Conservation (phyloP, 2,329 filamentous ascomycete species). For the Sporothrix pallida region DNA sequence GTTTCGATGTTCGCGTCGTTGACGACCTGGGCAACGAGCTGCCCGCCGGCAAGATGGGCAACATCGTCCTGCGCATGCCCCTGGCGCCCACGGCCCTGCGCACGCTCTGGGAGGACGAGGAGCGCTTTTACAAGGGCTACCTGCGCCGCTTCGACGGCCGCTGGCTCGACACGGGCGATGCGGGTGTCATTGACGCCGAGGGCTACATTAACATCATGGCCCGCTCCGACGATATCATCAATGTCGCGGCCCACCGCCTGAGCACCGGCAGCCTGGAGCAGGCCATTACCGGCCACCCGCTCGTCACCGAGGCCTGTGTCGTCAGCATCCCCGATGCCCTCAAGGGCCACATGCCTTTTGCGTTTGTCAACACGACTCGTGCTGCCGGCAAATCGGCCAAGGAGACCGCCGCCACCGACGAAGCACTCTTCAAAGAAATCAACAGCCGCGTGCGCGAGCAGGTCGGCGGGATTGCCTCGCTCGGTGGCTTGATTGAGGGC, state of each 20-base stretch:
- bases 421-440: slow-evolving; percentile 62
- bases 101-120: slow-evolving; percentile 83
- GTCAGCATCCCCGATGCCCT: slow-evolving; percentile 83
- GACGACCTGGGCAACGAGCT: slow-evolving; percentile 79
- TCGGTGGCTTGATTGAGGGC: slow-evolving; percentile 86
- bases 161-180: slow-evolving; percentile 92
- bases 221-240: slow-evolving; percentile 82
- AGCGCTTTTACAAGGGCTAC: slow-evolving; percentile 84
- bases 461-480: slow-evolving; percentile 83
- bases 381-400: neutral
- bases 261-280: slow-evolving; percentile 91
- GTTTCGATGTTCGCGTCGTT: slow-evolving; percentile 85
- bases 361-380: slow-evolving; percentile 72
- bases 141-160: slow-evolving; percentile 78
- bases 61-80: slow-evolving; percentile 84
- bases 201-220: slow-evolving; percentile 70
- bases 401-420: slow-evolving; percentile 28
- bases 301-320: slow-evolving; percentile 82
- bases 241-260: slow-evolving; percentile 91
- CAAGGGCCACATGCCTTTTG: slow-evolving; percentile 91
- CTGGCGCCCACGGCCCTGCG: slow-evolving; percentile 86
- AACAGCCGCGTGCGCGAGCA: slow-evolving; percentile 75
- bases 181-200: slow-evolving; percentile 81
- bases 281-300: slow-evolving; percentile 80
- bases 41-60: slow-evolving; percentile 78